Evolutionary conservation across 2,329 filamentous ascomycete species (phyloP), one percentile per base, ranked within the genome.

Genomic region (Claviceps humidiphila): DNA sequence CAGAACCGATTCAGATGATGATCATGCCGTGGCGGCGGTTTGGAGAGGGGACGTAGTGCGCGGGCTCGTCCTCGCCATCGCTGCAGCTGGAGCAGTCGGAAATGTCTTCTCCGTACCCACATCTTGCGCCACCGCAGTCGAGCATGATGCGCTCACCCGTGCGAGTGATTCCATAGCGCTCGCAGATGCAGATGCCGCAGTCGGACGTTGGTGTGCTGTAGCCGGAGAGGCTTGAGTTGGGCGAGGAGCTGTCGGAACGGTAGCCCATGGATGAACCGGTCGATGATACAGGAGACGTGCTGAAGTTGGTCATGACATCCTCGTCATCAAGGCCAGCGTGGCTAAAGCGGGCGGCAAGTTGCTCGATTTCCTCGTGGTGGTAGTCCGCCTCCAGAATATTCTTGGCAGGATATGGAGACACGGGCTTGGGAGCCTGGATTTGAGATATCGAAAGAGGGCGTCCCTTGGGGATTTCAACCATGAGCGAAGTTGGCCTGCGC

Each of bases 131-230:
- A 61, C 89, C 89, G 66, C 91, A 97, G 80, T 96, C 90, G 68
- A 96, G 82, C 80, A 91, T 93, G 78, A 97, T 86, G 64, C 90
- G 84, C 70, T 94, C 86, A 65, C 90, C 89, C 69, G 85, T 84
- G 72, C 89, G 87, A 58, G 90, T 96, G 75, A 97, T 95, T 62
- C 90, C 91, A 75, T 93, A 96, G 73, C 90, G 87, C 71, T 96
- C 89, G 74, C 91, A 97, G 58, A 85, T 89, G 81, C 93, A 97
- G 67, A 78, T 79, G 64, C 78, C 84, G 71, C 81, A 82, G 63
- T 85, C 86, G 50, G 85, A 89, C 70, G 77, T 77, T 57, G 85
- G 85, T 56, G 83, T 87, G 75, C 87, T 89, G 69, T 88, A 90
- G 61, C 84, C 85, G 52, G 85, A 84, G 60, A 85, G 76, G 55